These are phyloP conservation scores for Cystobasidium onofrii DNA, from an alignment of 768 basidiomycete species.

Conservation along the genomic window DNA sequence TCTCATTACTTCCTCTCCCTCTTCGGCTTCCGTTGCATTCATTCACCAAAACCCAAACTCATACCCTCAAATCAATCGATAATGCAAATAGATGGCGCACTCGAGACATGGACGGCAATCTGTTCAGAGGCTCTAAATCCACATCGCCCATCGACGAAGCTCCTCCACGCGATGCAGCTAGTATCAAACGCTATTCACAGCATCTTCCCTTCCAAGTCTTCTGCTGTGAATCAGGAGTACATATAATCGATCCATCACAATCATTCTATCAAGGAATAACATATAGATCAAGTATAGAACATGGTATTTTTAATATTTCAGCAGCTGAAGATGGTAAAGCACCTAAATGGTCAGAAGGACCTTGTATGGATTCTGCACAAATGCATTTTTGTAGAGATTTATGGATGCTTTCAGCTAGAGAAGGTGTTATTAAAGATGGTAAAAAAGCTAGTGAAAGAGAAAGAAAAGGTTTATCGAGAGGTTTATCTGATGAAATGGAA, in stretches of 20 bases:
- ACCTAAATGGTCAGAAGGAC: conserved; percentile 63
- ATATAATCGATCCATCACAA: conserved; percentile 89
- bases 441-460: conserved; percentile 41
- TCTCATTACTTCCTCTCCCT: too few relatives aligned
- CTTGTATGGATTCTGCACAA: conserved; percentile 90
- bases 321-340: conserved; percentile 52
- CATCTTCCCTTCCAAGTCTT: conserved; percentile 98
- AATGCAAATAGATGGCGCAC: conserved; percentile 69
- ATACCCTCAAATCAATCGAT: too few relatives aligned
- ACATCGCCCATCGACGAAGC: conserved; percentile 81
- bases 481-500: conserved; percentile 36
- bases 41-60: too few relatives aligned
- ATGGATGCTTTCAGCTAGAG: conserved; percentile 79
- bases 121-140: conserved; percentile 93
- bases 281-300: conserved; percentile 74
- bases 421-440: conserved; percentile 51
- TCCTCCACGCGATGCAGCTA: conserved; percentile 77
- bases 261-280: conserved; percentile 84
- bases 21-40: too few relatives aligned
- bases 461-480: conserved; percentile 32
- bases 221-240: conserved; percentile 96
- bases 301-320: conserved; percentile 64
- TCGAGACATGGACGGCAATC: conserved; percentile 93
- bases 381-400: conserved; percentile 97
- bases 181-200: conserved; percentile 71